Base-by-base conservation (phyloP, 352 stramenopile genomes). In the Pythium rhizo-oryzae region DNA sequence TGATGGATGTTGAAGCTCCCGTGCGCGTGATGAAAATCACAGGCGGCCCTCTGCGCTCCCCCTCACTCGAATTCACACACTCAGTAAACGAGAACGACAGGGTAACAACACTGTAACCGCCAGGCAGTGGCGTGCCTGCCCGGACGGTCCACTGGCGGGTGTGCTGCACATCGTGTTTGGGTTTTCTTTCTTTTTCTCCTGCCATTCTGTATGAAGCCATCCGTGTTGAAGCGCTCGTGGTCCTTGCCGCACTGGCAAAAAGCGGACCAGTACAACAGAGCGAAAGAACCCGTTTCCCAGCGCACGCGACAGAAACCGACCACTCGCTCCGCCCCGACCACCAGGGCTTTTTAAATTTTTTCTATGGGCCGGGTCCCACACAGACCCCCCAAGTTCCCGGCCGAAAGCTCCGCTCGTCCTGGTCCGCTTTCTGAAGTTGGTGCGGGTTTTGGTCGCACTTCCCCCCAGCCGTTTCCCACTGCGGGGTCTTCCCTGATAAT, bases 401-500 rank as follows among this genome's bases (percentile, higher is more conserved):
- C 7, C 35, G 35, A 7, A 12, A 41, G 35, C 35, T n/a, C n/a
- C n/a, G 28, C 37, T 9, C 54, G 54, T 62, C 56, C 56, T 62
- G 56, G 56, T 67, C 51, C 50, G 39, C 43, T 61, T 49, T 67
- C 21, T 18, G 23, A 28, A 16, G 37, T 63, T 46, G 57, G 19
- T 39, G 35, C 8, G 28, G 28, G 2, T 33, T 33, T 33, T 33
- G 3, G 28, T 33, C 28, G 2, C 28, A 33, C 28, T 2, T 33
- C 6, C 28, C 6, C 28, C 41, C 25, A 25, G 25, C 41, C 15
- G 13, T 54, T 60, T 61, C 61, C 24, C 61, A 61, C 39, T 43
- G 13, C 12, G 25, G 25, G 21, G 24, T 44, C 11, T 12, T 24
- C n/a, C 50, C 49, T 67, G 50, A 67, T 60, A 61, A 67, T 59